Base-by-base conservation (phyloP, 2,329 filamentous ascomycete species). In the Aaosphaeria arxii region DNA sequence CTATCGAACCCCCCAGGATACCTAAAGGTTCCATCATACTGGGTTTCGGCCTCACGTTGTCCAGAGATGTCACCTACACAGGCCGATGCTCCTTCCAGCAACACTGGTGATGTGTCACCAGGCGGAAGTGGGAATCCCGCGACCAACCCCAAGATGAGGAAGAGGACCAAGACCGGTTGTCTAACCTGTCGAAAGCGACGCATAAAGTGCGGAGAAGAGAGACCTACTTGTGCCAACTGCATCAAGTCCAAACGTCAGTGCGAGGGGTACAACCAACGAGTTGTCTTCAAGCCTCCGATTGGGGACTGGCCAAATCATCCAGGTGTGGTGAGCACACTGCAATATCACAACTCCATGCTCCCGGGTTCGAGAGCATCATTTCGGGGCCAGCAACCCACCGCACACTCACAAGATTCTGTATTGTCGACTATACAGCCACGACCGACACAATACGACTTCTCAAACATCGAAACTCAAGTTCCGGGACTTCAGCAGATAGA, bases 171-270 rank as follows among this genome's bases (percentile, higher is more conserved):
- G 74, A 96, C 91, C 2, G 91, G 91, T 11, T 96, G 91, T 67
- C 73, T 96, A 51, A 96, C 94, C 49, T 99, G 94, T 73, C 87
- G 94, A 54, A 92, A 89, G 72, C 86, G 94, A 45, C 88, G 94
- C 53, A 97, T 99, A 72, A 99, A 97, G 73, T 99, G 94, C 70
- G 94, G 94, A 53, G 94, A 97, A 69, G 89, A 90, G 61, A 82
- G 87, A 43, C 89, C 89, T 29, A 87, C 81, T 30, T 94, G 89
- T 71, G 84, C 80, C 62, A 95, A 95, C 64, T 95, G 89, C 72
- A 84, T 88, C 73, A 94, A 92, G 64, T 92, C 88, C 13, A 92
- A 91, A 70, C 81, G 89, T 11, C 78, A 84, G 56, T 95, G 89
- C 67, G 88, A 94, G 69, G 89, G 89, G 45, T 94, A 94, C 68